These are phyloP conservation scores for Tolypocladium endophyticum DNA, from an alignment of 2,329 filamentous ascomycete species.

Conservation along the genomic window DNA sequence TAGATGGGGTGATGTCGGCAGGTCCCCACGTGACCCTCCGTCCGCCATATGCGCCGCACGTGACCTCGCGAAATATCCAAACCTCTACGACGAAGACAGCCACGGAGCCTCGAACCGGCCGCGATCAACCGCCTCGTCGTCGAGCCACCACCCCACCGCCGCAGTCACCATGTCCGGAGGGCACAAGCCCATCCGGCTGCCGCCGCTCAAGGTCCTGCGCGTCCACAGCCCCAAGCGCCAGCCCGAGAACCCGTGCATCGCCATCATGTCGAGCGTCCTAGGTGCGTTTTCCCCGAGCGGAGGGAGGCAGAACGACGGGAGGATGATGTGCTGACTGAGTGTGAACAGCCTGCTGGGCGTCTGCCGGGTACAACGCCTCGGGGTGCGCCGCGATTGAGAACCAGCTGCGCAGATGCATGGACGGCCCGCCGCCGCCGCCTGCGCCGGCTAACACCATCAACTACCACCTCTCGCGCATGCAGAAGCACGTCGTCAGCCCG, in stretches of 20 bases:
- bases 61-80: neutral
- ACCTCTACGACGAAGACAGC: neutral
- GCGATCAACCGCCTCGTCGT: neutral
- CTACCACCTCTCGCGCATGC: conserved; percentile 77
- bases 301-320: too few species aligned
- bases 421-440: conserved; percentile 49
- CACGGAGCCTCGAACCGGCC: neutral
- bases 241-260: conserved; percentile 41
- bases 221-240: conserved; percentile 41
- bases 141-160: neutral
- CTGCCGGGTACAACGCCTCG: conserved; percentile 55
- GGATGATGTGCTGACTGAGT: neutral
- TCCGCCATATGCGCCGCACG: neutral
- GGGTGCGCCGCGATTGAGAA: conserved; percentile 51
- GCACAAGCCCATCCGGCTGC: conserved; percentile 45
- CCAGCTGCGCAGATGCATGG: conserved; percentile 63
- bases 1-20: too few species aligned
- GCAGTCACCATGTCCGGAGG: conserved; percentile 29
- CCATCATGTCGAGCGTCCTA: conserved; percentile 47
- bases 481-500: conserved; percentile 51
- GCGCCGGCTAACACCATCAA: conserved; percentile 70
- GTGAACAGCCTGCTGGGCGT: conserved; percentile 68
- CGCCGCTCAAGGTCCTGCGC: conserved; percentile 43
- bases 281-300: conserved; percentile 30
- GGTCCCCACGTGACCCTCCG: neutral